Conservation (phyloP, 2,329 filamentous ascomycete genomes). For the Cladophialophora immunda region DNA sequence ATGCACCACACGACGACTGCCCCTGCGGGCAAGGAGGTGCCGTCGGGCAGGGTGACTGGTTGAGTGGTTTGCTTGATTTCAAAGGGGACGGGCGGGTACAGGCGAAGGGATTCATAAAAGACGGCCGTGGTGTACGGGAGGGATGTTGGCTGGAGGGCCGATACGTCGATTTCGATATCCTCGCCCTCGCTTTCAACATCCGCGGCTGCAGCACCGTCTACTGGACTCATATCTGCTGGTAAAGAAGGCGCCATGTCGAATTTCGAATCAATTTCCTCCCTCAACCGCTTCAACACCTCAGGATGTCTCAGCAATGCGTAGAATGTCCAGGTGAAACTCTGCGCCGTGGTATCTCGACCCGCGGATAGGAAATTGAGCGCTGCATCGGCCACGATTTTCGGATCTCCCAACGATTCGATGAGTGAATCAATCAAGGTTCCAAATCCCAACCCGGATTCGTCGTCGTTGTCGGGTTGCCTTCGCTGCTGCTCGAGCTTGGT, state of each 20-base stretch:
- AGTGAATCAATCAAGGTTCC: constrained; percentile 69
- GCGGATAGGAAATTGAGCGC: constrained; percentile 73
- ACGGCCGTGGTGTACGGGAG: constrained; percentile 68
- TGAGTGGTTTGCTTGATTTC: constrained; percentile 69
- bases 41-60: constrained; percentile 57
- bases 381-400: constrained; percentile 68
- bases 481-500: constrained; percentile 6
- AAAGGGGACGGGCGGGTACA: constrained; percentile 72
- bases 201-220: constrained; percentile 13
- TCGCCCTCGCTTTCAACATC: constrained; percentile 42
- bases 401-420: constrained; percentile 63
- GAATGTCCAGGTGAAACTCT: constrained; percentile 71
- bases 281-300: constrained; percentile 34
- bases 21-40: constrained; percentile 58
- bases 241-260: constrained; percentile 16
- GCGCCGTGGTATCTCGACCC: constrained; percentile 70
- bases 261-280: constrained; percentile 36
- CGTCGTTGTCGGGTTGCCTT: constrained; percentile 27
- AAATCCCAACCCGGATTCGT: constrained; percentile 43
- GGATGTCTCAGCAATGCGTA: constrained; percentile 67
- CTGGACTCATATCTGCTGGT: not conserved
- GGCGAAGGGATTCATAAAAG: constrained; percentile 67
- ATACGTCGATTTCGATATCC: constrained; percentile 39
- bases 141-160: constrained; percentile 51
- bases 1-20: constrained; percentile 70